These are phyloP conservation scores for Lunularia cruciata DNA, from an alignment of 225 moss, liverwort and hornwort species.

Conservation along the genomic window DNA sequence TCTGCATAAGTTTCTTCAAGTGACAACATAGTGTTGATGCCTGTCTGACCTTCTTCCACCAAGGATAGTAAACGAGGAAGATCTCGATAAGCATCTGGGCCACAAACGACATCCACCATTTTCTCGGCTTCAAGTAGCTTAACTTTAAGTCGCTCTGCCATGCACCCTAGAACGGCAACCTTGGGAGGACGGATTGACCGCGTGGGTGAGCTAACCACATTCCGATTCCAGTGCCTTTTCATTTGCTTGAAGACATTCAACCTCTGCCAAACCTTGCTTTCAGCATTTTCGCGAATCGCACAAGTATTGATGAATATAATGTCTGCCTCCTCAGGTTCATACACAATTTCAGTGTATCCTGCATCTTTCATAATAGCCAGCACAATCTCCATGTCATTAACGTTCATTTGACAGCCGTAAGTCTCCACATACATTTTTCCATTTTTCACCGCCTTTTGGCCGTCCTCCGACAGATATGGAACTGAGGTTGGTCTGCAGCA, in stretches of 20 bases:
- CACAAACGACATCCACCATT: conserved; percentile 97
- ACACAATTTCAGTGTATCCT: conserved; percentile 87
- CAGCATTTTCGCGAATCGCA: conserved; percentile 95
- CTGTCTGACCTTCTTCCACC: conserved; percentile 91
- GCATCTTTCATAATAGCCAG: conserved; percentile 97
- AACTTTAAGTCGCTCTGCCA: conserved; percentile 92
- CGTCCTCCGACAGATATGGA: conserved; percentile 75
- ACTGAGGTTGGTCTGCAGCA: conserved; percentile 67
- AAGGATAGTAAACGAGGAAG: conserved; percentile 87
- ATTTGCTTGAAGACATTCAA: conserved; percentile 88
- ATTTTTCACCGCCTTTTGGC: conserved; percentile 52
- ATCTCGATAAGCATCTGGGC: conserved; percentile 95
- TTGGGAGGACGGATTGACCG: conserved; percentile 72
- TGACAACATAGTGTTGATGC: conserved; percentile 91
- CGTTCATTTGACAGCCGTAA: conserved; percentile 99
- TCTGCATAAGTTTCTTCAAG: conserved; percentile 98
- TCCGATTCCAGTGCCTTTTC: conserved; percentile 87
- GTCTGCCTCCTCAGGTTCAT: conserved; percentile 80
- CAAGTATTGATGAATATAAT: conserved; percentile 97
- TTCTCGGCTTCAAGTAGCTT: conserved; percentile 90
- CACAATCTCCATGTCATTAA: conserved; percentile 99
- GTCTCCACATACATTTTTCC: conserved; percentile 94
- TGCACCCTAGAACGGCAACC: conserved; percentile 94
- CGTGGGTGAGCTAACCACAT: conserved; percentile 46
- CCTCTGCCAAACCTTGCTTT: conserved; percentile 96